Conservation (phyloP, 345 rosid genomes). For the Erodium maritimum region DNA sequence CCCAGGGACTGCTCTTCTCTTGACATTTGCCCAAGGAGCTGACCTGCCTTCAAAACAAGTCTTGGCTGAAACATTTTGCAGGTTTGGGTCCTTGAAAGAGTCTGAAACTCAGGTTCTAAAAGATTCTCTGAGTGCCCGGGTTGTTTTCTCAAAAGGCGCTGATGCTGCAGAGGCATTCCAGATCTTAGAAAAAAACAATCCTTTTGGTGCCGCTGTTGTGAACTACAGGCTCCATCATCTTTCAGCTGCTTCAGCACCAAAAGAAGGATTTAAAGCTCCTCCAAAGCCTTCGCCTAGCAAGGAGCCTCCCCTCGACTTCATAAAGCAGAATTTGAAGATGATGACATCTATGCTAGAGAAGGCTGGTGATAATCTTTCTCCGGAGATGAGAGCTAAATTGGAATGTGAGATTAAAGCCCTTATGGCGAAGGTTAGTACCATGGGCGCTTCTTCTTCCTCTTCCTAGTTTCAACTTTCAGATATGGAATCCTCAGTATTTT, state of each 20-base stretch:
- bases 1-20: slow-evolving; percentile 43
- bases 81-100: slow-evolving; percentile 59
- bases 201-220: slow-evolving; percentile 38
- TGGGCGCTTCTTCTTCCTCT: slow-evolving; percentile 43
- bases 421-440: slow-evolving; percentile 54
- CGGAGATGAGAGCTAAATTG: slow-evolving; percentile 59
- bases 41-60: slow-evolving; percentile 57
- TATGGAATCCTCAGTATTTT: slow-evolving; percentile 5
- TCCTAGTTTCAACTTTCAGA: slow-evolving; percentile 8
- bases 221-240: slow-evolving; percentile 32
- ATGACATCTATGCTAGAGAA: slow-evolving; percentile 81
- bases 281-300: slow-evolving; percentile 18
- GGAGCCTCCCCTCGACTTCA: slow-evolving; percentile 52
- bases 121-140: slow-evolving; percentile 37
- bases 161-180: slow-evolving; percentile 52
- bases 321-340: slow-evolving; percentile 73
- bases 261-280: slow-evolving; percentile 12
- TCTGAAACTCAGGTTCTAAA: slow-evolving; percentile 36
- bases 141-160: slow-evolving; percentile 36
- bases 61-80: slow-evolving; percentile 37
- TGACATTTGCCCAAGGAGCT: slow-evolving; percentile 48
- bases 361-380: slow-evolving; percentile 67
- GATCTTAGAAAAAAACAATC: slow-evolving; percentile 47
- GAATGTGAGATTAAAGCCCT: slow-evolving; percentile 69
- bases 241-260: slow-evolving; percentile 6